Evolutionary conservation across 2,329 filamentous ascomycete genomes (phyloP).

Genomic region (Epichloe uncinata): DNA sequence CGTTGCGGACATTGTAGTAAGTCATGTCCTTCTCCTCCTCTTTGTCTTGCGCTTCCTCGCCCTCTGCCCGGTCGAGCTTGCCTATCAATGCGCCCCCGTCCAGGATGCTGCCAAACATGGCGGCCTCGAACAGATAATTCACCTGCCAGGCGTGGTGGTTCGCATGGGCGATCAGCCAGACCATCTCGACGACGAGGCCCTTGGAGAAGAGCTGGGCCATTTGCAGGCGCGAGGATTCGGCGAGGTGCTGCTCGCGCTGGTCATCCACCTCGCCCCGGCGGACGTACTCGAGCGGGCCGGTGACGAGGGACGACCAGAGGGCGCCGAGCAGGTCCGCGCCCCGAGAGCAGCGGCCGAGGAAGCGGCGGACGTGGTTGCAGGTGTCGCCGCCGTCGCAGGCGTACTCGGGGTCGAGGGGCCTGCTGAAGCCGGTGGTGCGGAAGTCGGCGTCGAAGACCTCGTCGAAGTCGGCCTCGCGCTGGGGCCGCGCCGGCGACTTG

Average conservation of each 20-base stretch:
- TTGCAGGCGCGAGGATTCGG: constrained; percentile 6
- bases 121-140: constrained; percentile 18
- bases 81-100: constrained; percentile 16
- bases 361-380: constrained; percentile 8
- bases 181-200: constrained; percentile 8
- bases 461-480: constrained; percentile 17
- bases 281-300: constrained; percentile 9
- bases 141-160: constrained; percentile 18
- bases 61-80: constrained; percentile 14
- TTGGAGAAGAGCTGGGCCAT: constrained; percentile 13
- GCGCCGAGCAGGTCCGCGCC: constrained; percentile 6
- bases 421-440: constrained; percentile 15
- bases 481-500: constrained; percentile 11
- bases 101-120: constrained; percentile 21
- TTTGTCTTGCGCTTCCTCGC: no score
- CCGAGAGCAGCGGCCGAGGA: constrained; percentile 3
- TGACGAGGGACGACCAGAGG: constrained; percentile 9
- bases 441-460: constrained; percentile 17
- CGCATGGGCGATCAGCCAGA: constrained; percentile 11
- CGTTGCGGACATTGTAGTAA: no score
- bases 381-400: constrained; percentile 10
- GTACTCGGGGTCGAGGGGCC: constrained; percentile 8
- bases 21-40: no score
- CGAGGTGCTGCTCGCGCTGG: constrained; percentile 6
- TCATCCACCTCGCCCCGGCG: constrained; percentile 8